A percentile compares a stretch with the other conserved stretches of the same genome.
Conservation (phyloP, 2,329 filamentous ascomycete genomes). For the Bisporella sp. region DNA sequence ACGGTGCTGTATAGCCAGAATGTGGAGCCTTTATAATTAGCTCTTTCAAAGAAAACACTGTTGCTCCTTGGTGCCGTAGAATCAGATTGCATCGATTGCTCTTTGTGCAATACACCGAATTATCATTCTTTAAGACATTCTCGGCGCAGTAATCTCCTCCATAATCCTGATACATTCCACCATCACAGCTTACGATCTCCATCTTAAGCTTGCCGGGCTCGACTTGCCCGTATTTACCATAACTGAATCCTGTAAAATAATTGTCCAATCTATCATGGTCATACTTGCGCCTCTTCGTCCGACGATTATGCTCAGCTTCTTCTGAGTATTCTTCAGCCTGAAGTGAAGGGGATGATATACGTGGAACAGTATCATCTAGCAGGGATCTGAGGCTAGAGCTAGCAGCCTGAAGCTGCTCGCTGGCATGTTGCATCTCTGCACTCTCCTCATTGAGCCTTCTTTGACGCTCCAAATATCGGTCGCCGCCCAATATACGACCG, state of each 20-base stretch:
- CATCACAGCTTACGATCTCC: slow-evolving; percentile 87
- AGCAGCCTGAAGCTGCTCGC: slow-evolving; percentile 20
- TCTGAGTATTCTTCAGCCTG: slow-evolving; percentile 15
- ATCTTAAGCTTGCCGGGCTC: slow-evolving; percentile 74
- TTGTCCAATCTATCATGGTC: slow-evolving; percentile 51
- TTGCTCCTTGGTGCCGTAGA: slow-evolving; percentile 71
- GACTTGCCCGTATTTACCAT: slow-evolving; percentile 82
- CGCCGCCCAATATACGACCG: slow-evolving; percentile 17
- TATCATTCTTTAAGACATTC: slow-evolving; percentile 78
- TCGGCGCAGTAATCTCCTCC: slow-evolving; percentile 56
- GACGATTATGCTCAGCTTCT: slow-evolving; percentile 40
- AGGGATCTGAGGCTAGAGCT: slow-evolving; percentile 21
- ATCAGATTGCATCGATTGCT: slow-evolving; percentile 83
- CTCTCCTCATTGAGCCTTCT: neutral
- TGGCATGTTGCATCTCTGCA: slow-evolving; percentile 18
- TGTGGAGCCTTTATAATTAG: slow-evolving; percentile 82
- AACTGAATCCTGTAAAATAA: slow-evolving; percentile 56
- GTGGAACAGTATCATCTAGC: slow-evolving; percentile 20
- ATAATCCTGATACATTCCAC: slow-evolving; percentile 62
- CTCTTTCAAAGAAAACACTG: slow-evolving; percentile 77
- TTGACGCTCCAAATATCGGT: slow-evolving; percentile 17
- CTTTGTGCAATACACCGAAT: slow-evolving; percentile 84
- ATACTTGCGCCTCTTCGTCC: slow-evolving; percentile 63
- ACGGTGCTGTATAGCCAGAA: slow-evolving; percentile 78
- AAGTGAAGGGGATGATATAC: slow-evolving; percentile 11